phyloP scores from a whole-genome alignment of 176 grass and related monocot genomes.

The Hordeum marinum region DNA sequence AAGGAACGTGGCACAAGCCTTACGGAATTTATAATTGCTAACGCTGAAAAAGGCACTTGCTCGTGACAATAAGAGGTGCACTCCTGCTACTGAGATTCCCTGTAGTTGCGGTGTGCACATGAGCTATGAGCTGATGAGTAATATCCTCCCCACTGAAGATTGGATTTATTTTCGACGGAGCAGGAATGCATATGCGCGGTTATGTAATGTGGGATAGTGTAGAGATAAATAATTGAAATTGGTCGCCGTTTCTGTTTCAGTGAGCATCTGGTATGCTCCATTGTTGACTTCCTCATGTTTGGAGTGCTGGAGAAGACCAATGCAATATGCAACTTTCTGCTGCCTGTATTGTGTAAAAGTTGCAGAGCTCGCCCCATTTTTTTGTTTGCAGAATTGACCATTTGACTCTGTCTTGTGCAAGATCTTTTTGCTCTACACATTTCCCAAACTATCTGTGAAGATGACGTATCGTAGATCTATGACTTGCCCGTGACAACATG shows the following conservation, averaged over 20 bases:
- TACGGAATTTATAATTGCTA: constrained; percentile 43
- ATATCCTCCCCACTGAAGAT: not conserved
- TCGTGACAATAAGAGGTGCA: constrained; percentile 27
- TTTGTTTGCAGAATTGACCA: not conserved
- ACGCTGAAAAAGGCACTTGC: not conserved
- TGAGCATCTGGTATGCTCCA: not conserved
- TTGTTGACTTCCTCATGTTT: not conserved
- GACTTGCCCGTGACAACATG: not conserved
- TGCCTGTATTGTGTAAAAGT: not conserved
- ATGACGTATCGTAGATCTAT: not conserved
- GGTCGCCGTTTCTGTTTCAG: not conserved
- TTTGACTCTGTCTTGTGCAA: not conserved
- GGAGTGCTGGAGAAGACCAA: not conserved
- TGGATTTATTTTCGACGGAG: not conserved
- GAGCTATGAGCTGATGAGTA: not conserved
- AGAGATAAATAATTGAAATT: not conserved
- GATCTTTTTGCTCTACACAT: not conserved
- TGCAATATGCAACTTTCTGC: not conserved
- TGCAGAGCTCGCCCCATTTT: not conserved
- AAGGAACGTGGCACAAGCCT: constrained; percentile 59
- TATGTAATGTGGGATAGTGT: not conserved
- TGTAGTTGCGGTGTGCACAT: not conserved
- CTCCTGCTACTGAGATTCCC: not conserved
- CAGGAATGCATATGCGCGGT: not conserved
- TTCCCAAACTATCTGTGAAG: not conserved